phyloP scores from a whole-genome alignment of 208 protist species.

The Trypanosoma caninum region DNA sequence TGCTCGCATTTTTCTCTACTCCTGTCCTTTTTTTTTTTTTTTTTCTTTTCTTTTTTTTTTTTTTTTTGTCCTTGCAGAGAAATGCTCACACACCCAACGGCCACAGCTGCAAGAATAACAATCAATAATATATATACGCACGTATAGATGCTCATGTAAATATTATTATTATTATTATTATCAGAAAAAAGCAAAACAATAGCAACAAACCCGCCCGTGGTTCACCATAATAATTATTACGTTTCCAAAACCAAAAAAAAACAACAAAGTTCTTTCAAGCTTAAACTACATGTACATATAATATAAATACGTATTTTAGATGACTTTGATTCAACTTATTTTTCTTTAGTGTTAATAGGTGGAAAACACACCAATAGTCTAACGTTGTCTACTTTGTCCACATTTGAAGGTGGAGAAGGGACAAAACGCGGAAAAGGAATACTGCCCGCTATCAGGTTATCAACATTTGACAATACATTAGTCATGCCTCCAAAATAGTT shows the following conservation, averaged over 20 bases:
- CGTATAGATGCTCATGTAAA: too few species aligned
- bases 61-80: not conserved
- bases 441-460: slow-evolving; percentile 13
- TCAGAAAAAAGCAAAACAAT: not conserved
- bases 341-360: not conserved
- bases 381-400: slow-evolving; percentile 25
- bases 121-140: too few species aligned
- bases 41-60: not conserved
- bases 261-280: not conserved
- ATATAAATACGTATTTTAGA: too few species aligned
- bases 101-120: not conserved
- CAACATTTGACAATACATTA: slow-evolving; percentile 6
- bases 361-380: slow-evolving; percentile 23
- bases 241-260: not conserved
- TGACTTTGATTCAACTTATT: not conserved
- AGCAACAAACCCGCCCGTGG: too few species aligned
- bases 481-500: not conserved
- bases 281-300: too few species aligned
- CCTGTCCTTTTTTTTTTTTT: not conserved
- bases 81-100: not conserved
- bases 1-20: slow-evolving; percentile 3
- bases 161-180: not conserved
- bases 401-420: slow-evolving; percentile 16
- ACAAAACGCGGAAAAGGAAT: slow-evolving; percentile 18
- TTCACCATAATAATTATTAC: not conserved